Conservation (phyloP, 2,329 filamentous ascomycete genomes). For the Taxawa tesnikishii region DNA sequence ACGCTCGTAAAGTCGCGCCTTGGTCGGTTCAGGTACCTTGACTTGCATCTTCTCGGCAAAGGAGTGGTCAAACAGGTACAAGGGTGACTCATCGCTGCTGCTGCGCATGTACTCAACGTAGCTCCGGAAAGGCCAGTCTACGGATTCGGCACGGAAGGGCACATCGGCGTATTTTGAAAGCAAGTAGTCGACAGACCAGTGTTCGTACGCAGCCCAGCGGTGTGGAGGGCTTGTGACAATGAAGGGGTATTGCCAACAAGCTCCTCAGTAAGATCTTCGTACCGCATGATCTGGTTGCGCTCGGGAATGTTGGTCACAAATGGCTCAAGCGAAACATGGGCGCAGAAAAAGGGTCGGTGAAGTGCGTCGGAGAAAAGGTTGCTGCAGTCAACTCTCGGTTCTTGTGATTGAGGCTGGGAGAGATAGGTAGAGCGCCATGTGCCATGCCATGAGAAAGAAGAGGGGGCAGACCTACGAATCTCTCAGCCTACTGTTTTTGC, state of each 20-base stretch:
- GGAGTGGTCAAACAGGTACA: constrained; percentile 81
- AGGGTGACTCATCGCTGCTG: constrained; percentile 71
- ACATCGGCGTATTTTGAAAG: constrained; percentile 51
- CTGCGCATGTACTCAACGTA: constrained; percentile 75
- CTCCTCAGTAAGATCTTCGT: constrained; percentile 58
- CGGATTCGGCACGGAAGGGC: constrained; percentile 78
- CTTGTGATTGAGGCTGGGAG: constrained; percentile 39
- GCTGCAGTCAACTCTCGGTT: constrained; percentile 55
- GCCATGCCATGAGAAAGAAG: constrained; percentile 56
- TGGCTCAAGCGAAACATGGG: constrained; percentile 55
- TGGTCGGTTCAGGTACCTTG: constrained; percentile 38
- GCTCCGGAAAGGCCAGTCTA: constrained; percentile 77
- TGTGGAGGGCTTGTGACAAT: constrained; percentile 73
- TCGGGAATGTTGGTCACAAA: constrained; percentile 61
- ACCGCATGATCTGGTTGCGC: constrained; percentile 58
- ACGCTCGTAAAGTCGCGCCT: constrained; percentile 6
- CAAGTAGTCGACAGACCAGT: constrained; percentile 63
- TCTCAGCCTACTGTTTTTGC: constrained; percentile 18
- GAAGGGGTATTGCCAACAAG: constrained; percentile 75
- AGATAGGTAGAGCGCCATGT: constrained; percentile 77
- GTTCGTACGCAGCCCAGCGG: constrained; percentile 63
- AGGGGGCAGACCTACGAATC: constrained; percentile 28
- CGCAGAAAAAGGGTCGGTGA: constrained; percentile 82
- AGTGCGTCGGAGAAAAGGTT: constrained; percentile 82
- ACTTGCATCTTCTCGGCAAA: constrained; percentile 82